Evolutionary conservation across 768 basidiomycete species (phyloP).

Genomic region (Xerocomellus chrysenteron): DNA sequence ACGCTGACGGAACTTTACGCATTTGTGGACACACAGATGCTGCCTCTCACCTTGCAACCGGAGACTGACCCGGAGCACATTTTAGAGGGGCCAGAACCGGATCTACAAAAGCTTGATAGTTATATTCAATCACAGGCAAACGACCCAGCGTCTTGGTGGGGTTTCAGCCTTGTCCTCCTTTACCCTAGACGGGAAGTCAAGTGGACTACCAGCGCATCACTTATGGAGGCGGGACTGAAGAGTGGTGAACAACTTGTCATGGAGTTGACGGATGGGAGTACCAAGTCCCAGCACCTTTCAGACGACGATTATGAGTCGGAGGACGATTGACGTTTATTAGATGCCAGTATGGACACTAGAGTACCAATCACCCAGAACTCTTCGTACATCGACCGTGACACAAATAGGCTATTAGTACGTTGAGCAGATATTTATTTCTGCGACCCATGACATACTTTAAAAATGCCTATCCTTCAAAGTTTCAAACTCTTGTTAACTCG

Average conservation of each 20-base stretch:
- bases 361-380: background rate
- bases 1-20: slow-evolving; percentile 67
- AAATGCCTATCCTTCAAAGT: no score
- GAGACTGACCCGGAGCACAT: slow-evolving; percentile 44
- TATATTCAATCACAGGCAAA: slow-evolving; percentile 31
- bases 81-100: slow-evolving; percentile 36
- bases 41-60: slow-evolving; percentile 40
- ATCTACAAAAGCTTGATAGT: slow-evolving; percentile 37
- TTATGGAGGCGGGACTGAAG: slow-evolving; percentile 49
- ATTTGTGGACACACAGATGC: slow-evolving; percentile 63
- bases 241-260: slow-evolving; percentile 67
- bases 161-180: slow-evolving; percentile 64
- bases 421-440: no score
- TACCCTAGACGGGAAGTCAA: slow-evolving; percentile 69
- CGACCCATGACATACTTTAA: background rate
- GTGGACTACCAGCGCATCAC: slow-evolving; percentile 41
- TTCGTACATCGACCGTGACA: background rate
- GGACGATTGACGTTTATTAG: slow-evolving; percentile 28
- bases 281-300: slow-evolving; percentile 30
- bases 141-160: slow-evolving; percentile 57
- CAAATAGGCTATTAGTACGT: background rate
- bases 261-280: slow-evolving; percentile 37
- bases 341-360: background rate
- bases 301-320: slow-evolving; percentile 63
- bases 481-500: background rate